Percentiles rank a stretch among this genome's conserved stretches.
phyloP scores from a whole-genome alignment of 164 flowering plant genomes.

The Vitis cinerea region DNA sequence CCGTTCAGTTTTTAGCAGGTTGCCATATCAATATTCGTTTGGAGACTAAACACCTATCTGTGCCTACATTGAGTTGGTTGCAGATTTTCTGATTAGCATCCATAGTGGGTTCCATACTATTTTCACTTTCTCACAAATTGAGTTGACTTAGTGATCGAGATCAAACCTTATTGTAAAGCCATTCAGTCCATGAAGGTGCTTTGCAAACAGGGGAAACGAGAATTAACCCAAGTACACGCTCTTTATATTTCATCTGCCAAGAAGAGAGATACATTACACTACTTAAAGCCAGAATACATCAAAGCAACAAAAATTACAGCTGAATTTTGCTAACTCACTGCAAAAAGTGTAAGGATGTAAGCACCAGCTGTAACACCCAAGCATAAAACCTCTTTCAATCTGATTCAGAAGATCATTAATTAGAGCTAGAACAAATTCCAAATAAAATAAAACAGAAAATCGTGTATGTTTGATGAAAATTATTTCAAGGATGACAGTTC shows the following conservation, averaged over 20 bases:
- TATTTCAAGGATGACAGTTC: background rate
- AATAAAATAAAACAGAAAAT: background rate
- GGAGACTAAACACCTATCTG: too few species aligned
- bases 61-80: too few species aligned
- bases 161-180: conserved; percentile 73
- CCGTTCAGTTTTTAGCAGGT: too few species aligned
- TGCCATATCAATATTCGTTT: too few species aligned
- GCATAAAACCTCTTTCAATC: conserved; percentile 62
- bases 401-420: conserved; percentile 16
- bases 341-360: conserved; percentile 66
- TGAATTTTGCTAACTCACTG: conserved; percentile 40
- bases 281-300: conserved; percentile 2
- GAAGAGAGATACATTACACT: background rate
- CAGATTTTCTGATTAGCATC: background rate
- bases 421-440: background rate
- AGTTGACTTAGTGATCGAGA: background rate
- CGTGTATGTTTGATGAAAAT: background rate
- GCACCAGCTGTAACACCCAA: conserved; percentile 86
- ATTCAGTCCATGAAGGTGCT: conserved; percentile 78
- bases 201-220: conserved; percentile 74
- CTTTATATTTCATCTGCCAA: conserved; percentile 54
- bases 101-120: conserved; percentile 1
- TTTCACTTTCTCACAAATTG: background rate
- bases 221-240: conserved; percentile 70
- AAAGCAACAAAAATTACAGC: background rate